phyloP scores from a whole-genome alignment of 2,329 filamentous ascomycete species.

The Fusarium sp. region DNA sequence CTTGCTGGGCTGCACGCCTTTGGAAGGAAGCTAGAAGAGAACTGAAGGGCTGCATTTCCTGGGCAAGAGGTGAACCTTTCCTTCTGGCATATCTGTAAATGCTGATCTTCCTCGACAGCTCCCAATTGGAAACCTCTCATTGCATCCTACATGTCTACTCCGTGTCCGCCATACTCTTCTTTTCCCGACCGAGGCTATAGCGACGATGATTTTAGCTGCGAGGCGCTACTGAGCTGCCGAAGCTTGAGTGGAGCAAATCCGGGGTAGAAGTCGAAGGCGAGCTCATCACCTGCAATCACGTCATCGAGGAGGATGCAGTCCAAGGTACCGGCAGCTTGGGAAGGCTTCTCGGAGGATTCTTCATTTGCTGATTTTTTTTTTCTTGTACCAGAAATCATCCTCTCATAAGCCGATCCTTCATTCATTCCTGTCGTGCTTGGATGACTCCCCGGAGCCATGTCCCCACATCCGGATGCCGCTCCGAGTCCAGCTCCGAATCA shows the following conservation, averaged over 20 bases:
- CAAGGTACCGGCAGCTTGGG: slow-evolving; percentile 17
- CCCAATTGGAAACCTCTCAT: neutral
- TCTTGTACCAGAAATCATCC: neutral
- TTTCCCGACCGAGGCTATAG: neutral
- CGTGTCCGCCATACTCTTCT: neutral
- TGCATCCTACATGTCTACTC: neutral
- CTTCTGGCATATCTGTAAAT: neutral
- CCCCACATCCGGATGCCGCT: slow-evolving; percentile 24
- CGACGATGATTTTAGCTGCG: neutral
- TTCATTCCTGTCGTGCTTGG: neutral
- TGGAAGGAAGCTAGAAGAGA: neutral
- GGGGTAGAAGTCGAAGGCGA: slow-evolving; percentile 34
- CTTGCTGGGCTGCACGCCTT: neutral
- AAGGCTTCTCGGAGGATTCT: slow-evolving; percentile 4
- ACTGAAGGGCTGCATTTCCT: neutral
- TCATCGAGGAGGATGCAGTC: slow-evolving; percentile 21
- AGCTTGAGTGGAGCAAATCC: slow-evolving; percentile 17
- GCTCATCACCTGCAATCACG: slow-evolving; percentile 36
- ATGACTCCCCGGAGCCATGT: slow-evolving; percentile 16
- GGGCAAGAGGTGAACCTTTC: neutral
- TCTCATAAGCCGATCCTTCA: neutral
- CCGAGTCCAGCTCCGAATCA: slow-evolving; percentile 17
- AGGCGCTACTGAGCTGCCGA: neutral
- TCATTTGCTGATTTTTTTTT: slow-evolving; percentile 10
- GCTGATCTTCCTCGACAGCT: neutral